Evolutionary conservation across 2,329 filamentous ascomycete genomes (phyloP), one percentile per base, ranked within the genome.

Genomic region (Fusarium piperis): DNA sequence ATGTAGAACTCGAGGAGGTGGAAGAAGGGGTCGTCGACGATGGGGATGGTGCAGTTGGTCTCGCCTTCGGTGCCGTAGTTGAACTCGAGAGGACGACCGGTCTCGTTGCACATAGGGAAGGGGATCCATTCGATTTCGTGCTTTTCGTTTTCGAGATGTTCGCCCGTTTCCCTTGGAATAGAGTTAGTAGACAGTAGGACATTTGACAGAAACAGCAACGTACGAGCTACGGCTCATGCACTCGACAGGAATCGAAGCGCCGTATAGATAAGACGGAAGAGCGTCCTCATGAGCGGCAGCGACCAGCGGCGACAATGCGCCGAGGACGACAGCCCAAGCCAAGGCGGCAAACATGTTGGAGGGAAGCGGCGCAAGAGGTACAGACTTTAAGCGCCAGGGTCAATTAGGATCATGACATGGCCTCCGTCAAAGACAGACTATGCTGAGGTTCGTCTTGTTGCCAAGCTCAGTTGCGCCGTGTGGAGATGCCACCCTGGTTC

Each of bases 1-100:
- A 98, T 92, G 87, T 98, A 98, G 87, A 98, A 98, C 84, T 98
- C 93, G 84, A 95, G 91, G 58, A 95, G 88, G 83, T 96, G 93
- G 86, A 94, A 96, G 86, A 95, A 92, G 41, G 92, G 89, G 79
- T 95, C 93, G 76, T 88, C 87, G 76, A 95, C 87, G 82, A 93
- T 88, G 78, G 92, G 85, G 76, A 96, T 91, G 62, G 93, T 96
- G 85, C 93, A 96, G 84, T 95, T 95, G 74, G 94, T 83, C 79
- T 97, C 94, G 83, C 83, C 84, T 79, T 95, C 93, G 74, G 93
- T 83, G 80, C 95, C 95, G 84, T 97, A 98, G 80, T 90, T 88
- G 80, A 99, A 91, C 77, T 96, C 91, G 76, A 99, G 90, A 0
- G 95, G 92, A 56, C 89, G 88, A 46, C 87, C 87, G 13, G 96